phyloP scores from a whole-genome alignment of 352 stramenopile species.

The Blastocystis sp. region DNA sequence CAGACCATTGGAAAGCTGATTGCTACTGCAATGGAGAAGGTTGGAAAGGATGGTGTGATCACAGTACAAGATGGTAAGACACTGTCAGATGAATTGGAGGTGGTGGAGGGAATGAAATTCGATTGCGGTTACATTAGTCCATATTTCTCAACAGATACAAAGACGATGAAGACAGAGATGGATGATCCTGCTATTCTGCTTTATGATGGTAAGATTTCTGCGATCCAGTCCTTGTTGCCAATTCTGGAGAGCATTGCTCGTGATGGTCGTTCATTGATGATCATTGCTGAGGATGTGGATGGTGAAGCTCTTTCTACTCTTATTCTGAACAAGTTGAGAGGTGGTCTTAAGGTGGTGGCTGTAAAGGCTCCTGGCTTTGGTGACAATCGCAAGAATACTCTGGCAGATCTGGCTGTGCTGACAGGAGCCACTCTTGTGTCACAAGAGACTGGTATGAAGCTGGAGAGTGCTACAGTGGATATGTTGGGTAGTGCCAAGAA shows the following conservation, averaged over 20 bases:
- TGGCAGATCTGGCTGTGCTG: constrained; percentile 97
- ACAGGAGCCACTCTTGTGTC: constrained; percentile 93
- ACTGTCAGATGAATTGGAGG: constrained; percentile 96
- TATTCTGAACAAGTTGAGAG: constrained; percentile 99
- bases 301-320: constrained; percentile 93
- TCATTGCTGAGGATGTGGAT: constrained; percentile 98
- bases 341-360: constrained; percentile 96
- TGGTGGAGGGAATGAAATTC: constrained; percentile 99
- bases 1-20: constrained; percentile 93
- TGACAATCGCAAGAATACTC: constrained; percentile 97
- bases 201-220: constrained; percentile 99
- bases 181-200: constrained; percentile 97
- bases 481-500: constrained; percentile 88
- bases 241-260: constrained; percentile 95
- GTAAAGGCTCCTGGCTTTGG: constrained; percentile 99
- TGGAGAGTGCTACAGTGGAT: constrained; percentile 87
- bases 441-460: constrained; percentile 93
- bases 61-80: constrained; percentile 95
- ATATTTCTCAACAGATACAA: constrained; percentile 99
- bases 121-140: constrained; percentile 98
- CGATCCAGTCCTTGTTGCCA: constrained; percentile 87
- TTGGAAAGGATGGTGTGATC: constrained; percentile 94
- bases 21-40: constrained; percentile 95
- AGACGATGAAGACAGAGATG: constrained; percentile 94
- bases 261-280: constrained; percentile 88